Evolutionary conservation across 2,329 filamentous ascomycete genomes (phyloP), one percentile per base, ranked within the genome.

Genomic region (Coleophoma eucalyptorum): DNA sequence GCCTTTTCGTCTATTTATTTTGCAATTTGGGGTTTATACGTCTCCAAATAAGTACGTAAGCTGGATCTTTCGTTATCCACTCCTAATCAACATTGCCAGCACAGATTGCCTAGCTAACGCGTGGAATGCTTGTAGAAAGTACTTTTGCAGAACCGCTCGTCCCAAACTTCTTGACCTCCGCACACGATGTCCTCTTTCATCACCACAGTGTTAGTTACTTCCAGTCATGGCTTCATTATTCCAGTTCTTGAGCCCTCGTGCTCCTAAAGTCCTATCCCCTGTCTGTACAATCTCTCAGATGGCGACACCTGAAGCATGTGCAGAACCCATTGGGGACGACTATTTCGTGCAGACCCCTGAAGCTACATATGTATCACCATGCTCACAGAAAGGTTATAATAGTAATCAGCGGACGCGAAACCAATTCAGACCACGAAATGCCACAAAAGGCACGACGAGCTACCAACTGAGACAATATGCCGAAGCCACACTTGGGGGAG

Each of bases 391-490:
- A 59, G 45, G 20, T 43, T 47, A 62, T 50, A 26, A 54, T 66
- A 94, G 90, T 61, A 94, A 94, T 74, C 86, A 91, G 69, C 87
- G 91, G 65, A 90, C 89, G 60, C 85, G 89, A 70, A 91, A 89
- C 65, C 89, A 94, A 60, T 97, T 97, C 77, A 90, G 92, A 67
- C 90, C 93, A 35, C 89, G 92, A 64, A 87, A 87, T 55, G 76
- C 86, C 41, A 87, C 86, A 65, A 95, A 94, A 69, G 91, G 92
- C 51, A 95, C 90, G 49, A 89, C 84, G 62, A 95, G 81, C 69
- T 96, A 96, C 76, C 94, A 97, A 72, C 78, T 99, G 61, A 87
- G 94, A 70, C 94, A 99, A 70, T 99, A 97, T 78, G 94, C 94
- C 48, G 95, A 99, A 71, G 94, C 95, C 43, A 99, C 94, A 11